Percentiles rank a stretch among this genome's conserved stretches.
Conservation (phyloP, 768 basidiomycete species). For the Tricholoma sp. region DNA sequence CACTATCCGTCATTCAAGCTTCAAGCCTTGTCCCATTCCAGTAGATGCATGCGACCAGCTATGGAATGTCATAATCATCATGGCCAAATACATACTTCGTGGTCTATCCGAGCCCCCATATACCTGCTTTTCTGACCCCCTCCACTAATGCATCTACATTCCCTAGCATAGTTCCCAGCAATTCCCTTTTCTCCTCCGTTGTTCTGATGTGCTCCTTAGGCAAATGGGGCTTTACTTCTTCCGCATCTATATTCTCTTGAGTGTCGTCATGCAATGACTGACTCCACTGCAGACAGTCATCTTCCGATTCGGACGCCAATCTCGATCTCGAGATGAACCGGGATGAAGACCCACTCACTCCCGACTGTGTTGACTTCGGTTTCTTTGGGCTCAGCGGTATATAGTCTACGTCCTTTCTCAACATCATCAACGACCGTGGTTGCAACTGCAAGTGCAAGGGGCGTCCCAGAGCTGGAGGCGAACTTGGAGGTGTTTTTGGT, state of each 20-base stretch:
- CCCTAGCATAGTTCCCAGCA: constrained; percentile 77
- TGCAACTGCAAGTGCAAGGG: constrained; percentile 26
- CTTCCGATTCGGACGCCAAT: constrained; percentile 13
- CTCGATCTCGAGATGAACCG: constrained; percentile 16
- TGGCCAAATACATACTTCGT: neutral
- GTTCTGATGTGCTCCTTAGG: constrained; percentile 37
- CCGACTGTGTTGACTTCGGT: constrained; percentile 16
- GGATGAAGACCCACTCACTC: constrained; percentile 11
- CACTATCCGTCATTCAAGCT: neutral
- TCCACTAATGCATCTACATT: constrained; percentile 91
- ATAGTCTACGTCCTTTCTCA: constrained; percentile 68
- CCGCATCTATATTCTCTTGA: constrained; percentile 6
- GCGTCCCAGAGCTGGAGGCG: constrained; percentile 19
- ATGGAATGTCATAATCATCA: too few relatives aligned
- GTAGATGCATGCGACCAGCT: too few relatives aligned
- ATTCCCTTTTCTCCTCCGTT: constrained; percentile 79
- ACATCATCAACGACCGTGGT: constrained; percentile 55
- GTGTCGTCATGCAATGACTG: constrained; percentile 4
- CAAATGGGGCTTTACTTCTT: constrained; percentile 10
- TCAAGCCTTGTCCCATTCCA: neutral
- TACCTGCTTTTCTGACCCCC: constrained; percentile 78
- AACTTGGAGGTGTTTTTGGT: constrained; percentile 23
- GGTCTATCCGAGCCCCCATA: constrained; percentile 65
- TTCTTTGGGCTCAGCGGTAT: constrained; percentile 69
- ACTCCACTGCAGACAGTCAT: constrained; percentile 10